Percentiles rank a stretch among this genome's conserved stretches.
Conservation (phyloP, 2,329 filamentous ascomycete genomes). For the Lachnellula arida region DNA sequence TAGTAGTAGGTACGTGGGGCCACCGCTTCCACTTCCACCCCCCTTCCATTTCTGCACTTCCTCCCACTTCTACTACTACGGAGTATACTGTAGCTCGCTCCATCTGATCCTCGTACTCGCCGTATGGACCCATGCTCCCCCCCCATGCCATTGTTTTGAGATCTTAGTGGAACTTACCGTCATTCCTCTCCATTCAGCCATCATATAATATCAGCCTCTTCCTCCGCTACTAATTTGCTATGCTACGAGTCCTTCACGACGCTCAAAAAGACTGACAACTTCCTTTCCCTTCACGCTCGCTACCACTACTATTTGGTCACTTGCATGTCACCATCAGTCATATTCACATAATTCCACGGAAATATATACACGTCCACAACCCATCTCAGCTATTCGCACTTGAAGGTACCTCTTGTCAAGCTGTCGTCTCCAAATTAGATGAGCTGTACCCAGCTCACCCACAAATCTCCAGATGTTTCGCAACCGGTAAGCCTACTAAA, state of each 20-base stretch:
- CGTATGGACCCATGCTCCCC: background rate
- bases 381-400: background rate
- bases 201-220: slow-evolving; percentile 27
- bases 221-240: slow-evolving; percentile 1
- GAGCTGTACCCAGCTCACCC: slow-evolving; percentile 18
- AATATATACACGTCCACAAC: background rate
- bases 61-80: background rate
- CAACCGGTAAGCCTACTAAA: slow-evolving; percentile 30
- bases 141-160: slow-evolving; percentile 16
- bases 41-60: background rate
- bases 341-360: background rate
- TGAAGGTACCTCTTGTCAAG: background rate
- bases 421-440: slow-evolving; percentile 11
- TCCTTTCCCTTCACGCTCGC: slow-evolving; percentile 17
- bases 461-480: slow-evolving; percentile 32
- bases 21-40: background rate
- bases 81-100: slow-evolving; percentile 2
- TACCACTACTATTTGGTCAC: slow-evolving; percentile 8
- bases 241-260: slow-evolving; percentile 3
- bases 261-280: background rate
- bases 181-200: slow-evolving; percentile 12
- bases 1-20: background rate
- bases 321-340: background rate
- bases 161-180: slow-evolving; percentile 21
- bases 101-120: slow-evolving; percentile 3